Percentiles rank a stretch among this genome's conserved stretches.
Conservation (phyloP, 164 flowering plant species). For the Taxillus chinensis region DNA sequence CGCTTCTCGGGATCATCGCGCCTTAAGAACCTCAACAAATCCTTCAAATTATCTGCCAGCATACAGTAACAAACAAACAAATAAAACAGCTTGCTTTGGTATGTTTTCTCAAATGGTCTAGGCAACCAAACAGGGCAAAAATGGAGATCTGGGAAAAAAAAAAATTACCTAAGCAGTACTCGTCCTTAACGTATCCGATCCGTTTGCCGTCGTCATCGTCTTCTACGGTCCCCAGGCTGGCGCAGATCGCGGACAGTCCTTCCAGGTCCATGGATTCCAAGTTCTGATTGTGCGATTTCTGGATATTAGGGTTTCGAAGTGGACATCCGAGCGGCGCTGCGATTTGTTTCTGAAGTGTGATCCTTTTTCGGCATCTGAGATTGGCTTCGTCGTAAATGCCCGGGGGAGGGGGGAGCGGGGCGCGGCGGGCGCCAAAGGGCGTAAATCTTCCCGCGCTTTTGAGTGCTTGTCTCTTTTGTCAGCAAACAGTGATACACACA, state of each 20-base stretch:
- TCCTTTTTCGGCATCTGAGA: too few species aligned
- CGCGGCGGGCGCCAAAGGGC: too few species aligned
- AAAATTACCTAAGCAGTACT: conserved; percentile 65
- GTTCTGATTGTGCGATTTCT: neutral
- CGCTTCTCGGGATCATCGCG: conserved; percentile 80
- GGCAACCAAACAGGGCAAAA: neutral
- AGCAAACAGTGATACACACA: too few species aligned
- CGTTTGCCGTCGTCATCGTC: conserved; percentile 50
- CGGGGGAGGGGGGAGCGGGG: too few species aligned
- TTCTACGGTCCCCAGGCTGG: conserved; percentile 52
- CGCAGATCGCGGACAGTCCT: conserved; percentile 63
- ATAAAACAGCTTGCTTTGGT: neutral
- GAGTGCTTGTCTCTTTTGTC: too few species aligned
- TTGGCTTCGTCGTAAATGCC: too few species aligned
- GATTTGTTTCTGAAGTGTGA: too few species aligned
- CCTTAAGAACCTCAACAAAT: conserved; percentile 76
- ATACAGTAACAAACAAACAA: neutral
- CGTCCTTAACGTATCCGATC: conserved; percentile 50
- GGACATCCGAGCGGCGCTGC: neutral
- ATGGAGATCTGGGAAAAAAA: neutral
- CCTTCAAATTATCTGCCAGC: conserved; percentile 79
- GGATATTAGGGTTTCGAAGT: neutral
- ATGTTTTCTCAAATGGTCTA: neutral
- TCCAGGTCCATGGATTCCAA: conserved; percentile 27
- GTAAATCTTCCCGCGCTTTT: too few species aligned